A percentile compares a stretch with the other conserved stretches of the same genome.
Evolutionary conservation across 2,329 filamentous ascomycete species (phyloP).

Genomic region (Sphaceloma murrayae): DNA sequence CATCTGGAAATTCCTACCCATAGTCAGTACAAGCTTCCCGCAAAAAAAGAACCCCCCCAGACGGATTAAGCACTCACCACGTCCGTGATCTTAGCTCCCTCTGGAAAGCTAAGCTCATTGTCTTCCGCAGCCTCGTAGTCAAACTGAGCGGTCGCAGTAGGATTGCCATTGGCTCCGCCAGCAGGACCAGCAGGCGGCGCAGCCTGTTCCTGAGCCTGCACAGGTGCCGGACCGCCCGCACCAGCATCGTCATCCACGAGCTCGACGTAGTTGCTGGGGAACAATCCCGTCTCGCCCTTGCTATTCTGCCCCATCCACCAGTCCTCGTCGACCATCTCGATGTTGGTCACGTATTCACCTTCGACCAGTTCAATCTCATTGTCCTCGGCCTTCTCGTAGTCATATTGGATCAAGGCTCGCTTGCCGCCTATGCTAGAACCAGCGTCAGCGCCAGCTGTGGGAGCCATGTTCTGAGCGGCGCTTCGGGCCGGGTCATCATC

Average conservation of each 20-base stretch:
- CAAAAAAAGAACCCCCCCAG: no score
- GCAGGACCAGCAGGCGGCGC: slow-evolving; percentile 25
- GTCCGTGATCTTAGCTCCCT: slow-evolving; percentile 70
- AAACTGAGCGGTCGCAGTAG: slow-evolving; percentile 70
- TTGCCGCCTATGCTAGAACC: slow-evolving; percentile 45
- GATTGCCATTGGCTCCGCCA: slow-evolving; percentile 35
- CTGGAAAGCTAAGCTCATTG: slow-evolving; percentile 77
- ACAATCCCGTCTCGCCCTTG: slow-evolving; percentile 74
- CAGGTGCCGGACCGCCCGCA: slow-evolving; percentile 34
- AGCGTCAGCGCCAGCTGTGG: slow-evolving; percentile 32
- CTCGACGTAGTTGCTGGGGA: slow-evolving; percentile 96
- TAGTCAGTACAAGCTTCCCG: no score
- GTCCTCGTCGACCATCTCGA: slow-evolving; percentile 95
- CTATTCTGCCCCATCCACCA: slow-evolving; percentile 97
- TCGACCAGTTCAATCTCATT: slow-evolving; percentile 90
- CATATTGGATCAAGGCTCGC: slow-evolving; percentile 75
- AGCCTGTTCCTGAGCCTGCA: slow-evolving; percentile 21
- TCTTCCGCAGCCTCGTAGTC: slow-evolving; percentile 97
- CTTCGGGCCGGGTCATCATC: slow-evolving; percentile 52
- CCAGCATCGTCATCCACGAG: slow-evolving; percentile 53
- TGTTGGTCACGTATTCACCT: slow-evolving; percentile 78
- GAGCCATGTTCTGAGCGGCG: slow-evolving; percentile 38
- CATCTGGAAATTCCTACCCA: slow-evolving; percentile 96
- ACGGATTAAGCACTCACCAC: no score
- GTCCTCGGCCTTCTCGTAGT: slow-evolving; percentile 95